Percentiles rank a stretch among this genome's conserved stretches.
Conservation (phyloP, 1,284 basidiomycete species). For the Sporisorium graminicola region DNA sequence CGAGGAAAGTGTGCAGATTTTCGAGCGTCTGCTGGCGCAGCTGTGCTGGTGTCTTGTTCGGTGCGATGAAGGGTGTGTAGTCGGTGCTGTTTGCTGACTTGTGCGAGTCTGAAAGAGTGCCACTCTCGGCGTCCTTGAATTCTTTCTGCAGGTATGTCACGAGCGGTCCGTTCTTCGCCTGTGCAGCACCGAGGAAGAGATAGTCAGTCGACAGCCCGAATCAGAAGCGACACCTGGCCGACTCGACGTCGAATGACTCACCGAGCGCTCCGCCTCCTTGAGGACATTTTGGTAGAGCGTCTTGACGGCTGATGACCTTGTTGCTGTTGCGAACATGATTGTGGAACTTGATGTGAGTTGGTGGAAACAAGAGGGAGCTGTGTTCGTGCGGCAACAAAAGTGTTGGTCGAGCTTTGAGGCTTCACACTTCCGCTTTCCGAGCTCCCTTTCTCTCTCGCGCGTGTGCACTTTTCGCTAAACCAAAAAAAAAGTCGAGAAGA, state of each 20-base stretch:
- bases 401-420: constrained; percentile 1
- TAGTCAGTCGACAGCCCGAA: not conserved
- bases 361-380: not conserved
- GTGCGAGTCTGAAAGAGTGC: not conserved
- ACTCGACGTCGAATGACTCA: constrained; percentile 1
- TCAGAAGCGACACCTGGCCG: not conserved
- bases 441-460: constrained; percentile 15
- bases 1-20: constrained; percentile 80
- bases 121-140: constrained; percentile 18
- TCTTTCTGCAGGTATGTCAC: constrained; percentile 35
- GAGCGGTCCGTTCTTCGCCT: constrained; percentile 41
- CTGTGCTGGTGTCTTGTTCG: constrained; percentile 27
- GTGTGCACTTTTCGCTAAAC: constrained; percentile 10
- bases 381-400: not conserved
- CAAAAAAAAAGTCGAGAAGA: not conserved
- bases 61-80: constrained; percentile 36
- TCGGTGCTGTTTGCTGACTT: constrained; percentile 8
- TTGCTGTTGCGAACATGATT: constrained; percentile 35
- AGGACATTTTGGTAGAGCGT: constrained; percentile 36
- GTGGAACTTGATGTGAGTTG: not conserved
- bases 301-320: constrained; percentile 29
- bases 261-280: constrained; percentile 32
- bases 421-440: constrained; percentile 33
- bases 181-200: not conserved
- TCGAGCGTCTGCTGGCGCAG: constrained; percentile 69